Conservation (phyloP, 2,329 filamentous ascomycete genomes). For the Penicillium psychrosexuale region DNA sequence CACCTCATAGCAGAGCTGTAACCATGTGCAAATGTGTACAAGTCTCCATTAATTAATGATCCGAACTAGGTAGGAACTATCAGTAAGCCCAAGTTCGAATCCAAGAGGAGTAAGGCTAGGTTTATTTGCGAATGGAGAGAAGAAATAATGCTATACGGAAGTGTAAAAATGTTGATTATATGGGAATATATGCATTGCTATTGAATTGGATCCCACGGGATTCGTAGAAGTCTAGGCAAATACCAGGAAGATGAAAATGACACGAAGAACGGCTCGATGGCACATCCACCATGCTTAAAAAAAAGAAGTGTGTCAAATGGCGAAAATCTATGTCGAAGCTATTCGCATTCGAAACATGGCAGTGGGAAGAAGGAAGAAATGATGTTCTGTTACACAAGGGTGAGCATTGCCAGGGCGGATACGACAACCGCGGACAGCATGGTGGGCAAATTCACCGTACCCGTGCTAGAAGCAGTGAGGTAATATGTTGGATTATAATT, state of each 20-base stretch:
- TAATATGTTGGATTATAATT: conserved; percentile 43
- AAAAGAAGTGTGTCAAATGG: not conserved
- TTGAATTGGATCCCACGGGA: not conserved
- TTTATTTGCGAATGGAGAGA: not conserved
- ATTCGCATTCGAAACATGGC: not conserved
- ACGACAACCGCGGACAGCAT: conserved; percentile 13
- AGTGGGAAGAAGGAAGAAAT: not conserved
- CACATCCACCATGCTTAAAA: not conserved
- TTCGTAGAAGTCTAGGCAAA: not conserved
- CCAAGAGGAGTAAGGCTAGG: not conserved
- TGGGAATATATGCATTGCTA: not conserved
- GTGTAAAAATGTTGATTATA: not conserved
- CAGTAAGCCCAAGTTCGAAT: too few relatives aligned
- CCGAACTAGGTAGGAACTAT: too few relatives aligned
- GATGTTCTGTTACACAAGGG: conserved; percentile 5
- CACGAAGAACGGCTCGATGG: not conserved
- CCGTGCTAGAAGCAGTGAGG: conserved; percentile 7
- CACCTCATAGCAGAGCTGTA: not conserved
- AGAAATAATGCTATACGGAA: not conserved
- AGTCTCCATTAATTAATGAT: not conserved
- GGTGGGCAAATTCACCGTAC: conserved; percentile 11
- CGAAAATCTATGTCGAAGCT: not conserved
- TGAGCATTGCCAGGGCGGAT: conserved; percentile 10
- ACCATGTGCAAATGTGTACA: not conserved
- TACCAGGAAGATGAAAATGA: not conserved